A percentile compares a stretch with the other conserved stretches of the same genome.
Conservation (phyloP, 164 flowering plant species). For the Protea cynaroides region DNA sequence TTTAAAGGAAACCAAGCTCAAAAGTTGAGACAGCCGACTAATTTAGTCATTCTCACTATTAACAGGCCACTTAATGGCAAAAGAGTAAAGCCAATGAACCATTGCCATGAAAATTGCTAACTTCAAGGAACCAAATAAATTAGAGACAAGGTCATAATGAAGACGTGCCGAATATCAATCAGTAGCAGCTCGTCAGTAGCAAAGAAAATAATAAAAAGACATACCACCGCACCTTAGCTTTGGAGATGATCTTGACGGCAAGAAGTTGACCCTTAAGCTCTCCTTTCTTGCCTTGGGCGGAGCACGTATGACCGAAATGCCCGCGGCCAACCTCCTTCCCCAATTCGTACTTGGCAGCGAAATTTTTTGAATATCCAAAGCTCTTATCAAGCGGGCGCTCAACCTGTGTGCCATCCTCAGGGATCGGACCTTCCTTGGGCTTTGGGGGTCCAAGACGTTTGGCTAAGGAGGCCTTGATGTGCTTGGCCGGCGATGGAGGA, state of each 20-base stretch:
- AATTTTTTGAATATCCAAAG: slow-evolving; percentile 80
- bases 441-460: slow-evolving; percentile 56
- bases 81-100: not conserved
- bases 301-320: slow-evolving; percentile 98
- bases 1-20: no score
- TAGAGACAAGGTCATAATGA: not conserved
- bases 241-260: slow-evolving; percentile 92
- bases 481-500: slow-evolving; percentile 98
- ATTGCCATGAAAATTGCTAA: not conserved
- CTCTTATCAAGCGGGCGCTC: slow-evolving; percentile 74
- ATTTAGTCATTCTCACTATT: no score
- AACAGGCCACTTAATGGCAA: not conserved
- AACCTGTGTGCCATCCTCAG: slow-evolving; percentile 53
- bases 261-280: slow-evolving; percentile 69
- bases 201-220: slow-evolving; percentile 1
- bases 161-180: not conserved
- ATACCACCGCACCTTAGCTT: slow-evolving; percentile 64
- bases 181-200: not conserved
- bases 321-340: slow-evolving; percentile 95
- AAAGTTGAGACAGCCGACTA: no score
- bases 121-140: not conserved
- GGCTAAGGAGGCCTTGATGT: slow-evolving; percentile 70
- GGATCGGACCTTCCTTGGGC: slow-evolving; percentile 80
- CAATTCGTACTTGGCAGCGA: slow-evolving; percentile 80
- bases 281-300: slow-evolving; percentile 70